Base-by-base conservation (phyloP, 306 rosid species). In the Quercus robur region DNA sequence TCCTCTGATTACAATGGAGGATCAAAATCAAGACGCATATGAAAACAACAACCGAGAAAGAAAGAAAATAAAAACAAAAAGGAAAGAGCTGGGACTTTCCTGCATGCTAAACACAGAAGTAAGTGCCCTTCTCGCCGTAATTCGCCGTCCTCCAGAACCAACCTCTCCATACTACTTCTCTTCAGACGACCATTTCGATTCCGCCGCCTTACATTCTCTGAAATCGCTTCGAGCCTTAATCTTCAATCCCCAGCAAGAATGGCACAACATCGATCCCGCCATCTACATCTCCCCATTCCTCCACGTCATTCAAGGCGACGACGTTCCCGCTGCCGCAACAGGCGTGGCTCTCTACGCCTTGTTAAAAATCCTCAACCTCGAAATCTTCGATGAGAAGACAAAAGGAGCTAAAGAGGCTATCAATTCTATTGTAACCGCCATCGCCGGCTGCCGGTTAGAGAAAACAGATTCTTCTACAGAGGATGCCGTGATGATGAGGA, bases 91-190 rank as follows among this genome's bases (percentile, higher is more conserved):
- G 1, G 92, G 94, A 1, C 23, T 95, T 17, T 90, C 99, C 5
- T 93, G 99, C 88, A 93, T 95, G 98, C 82, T 95, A 2, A 95
- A 86, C 89, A 91, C 98, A 5, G 98, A 90, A 81, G 93, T 95
- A 0, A 94, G 99, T 6, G 86, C 98, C 14, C 90, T 91, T 74
- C 86, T 95, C 0, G 93, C 99, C 23, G 92, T 90, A 2, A 77
- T 95, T 75, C 96, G 97, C 62, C 94, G 97, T 11, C 70, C 84
- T 10, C 83, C 74, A 0, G 97, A 94, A 0, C 14, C 78, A 6
- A 81, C 35, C 25, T 61, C 91, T 41, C 81, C 76, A 4, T 82
- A 81, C 75, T 28, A 77, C 6, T 7, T 84, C 58, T 0, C 78
- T 33, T 1, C 80, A 0, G 97, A 89, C 0, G 97, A 95, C 1